Evolutionary conservation across 805 yeast species (phyloP).

Genomic region (Zygotorulaspora florentina): DNA sequence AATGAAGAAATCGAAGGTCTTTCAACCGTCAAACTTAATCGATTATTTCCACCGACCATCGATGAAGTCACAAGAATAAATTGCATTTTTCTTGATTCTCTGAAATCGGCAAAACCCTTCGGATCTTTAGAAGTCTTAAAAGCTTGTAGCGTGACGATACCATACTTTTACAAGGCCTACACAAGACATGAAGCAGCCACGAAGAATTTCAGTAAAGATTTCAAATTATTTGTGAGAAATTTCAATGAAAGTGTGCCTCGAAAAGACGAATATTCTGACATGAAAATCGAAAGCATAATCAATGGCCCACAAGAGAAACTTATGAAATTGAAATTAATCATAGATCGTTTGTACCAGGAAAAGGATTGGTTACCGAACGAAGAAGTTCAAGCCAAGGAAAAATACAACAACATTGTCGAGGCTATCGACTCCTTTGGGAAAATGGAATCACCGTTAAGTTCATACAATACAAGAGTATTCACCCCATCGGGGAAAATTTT

Average conservation of each 20-base stretch:
- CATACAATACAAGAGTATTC: slow-evolving; percentile 63
- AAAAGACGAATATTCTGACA: slow-evolving; percentile 40
- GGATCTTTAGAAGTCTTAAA: slow-evolving; percentile 75
- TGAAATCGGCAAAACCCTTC: slow-evolving; percentile 58
- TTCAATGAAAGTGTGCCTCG: slow-evolving; percentile 27
- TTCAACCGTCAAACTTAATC: slow-evolving; percentile 64
- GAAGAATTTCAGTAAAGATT: slow-evolving; percentile 50
- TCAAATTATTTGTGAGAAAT: slow-evolving; percentile 42
- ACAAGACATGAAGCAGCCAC: slow-evolving; percentile 94
- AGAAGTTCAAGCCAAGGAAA: slow-evolving; percentile 33
- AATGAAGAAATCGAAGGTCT: slow-evolving; percentile 48
- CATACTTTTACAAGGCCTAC: slow-evolving; percentile 88
- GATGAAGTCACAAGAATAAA: slow-evolving; percentile 91
- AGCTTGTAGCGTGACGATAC: slow-evolving; percentile 78
- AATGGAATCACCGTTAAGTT: slow-evolving; percentile 39
- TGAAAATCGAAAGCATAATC: slow-evolving; percentile 56
- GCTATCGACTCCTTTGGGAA: slow-evolving; percentile 81
- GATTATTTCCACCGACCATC: slow-evolving; percentile 88
- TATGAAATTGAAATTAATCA: slow-evolving; percentile 61
- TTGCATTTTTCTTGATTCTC: slow-evolving; percentile 73
- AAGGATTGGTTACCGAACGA: slow-evolving; percentile 42
- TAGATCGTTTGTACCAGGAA: slow-evolving; percentile 54
- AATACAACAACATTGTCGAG: slow-evolving; percentile 51
- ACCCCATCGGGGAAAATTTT: slow-evolving; percentile 89
- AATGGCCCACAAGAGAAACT: slow-evolving; percentile 65